These are phyloP conservation scores for Croton laevigatus DNA, from an alignment of 441 rosid species.

Conservation along the genomic window DNA sequence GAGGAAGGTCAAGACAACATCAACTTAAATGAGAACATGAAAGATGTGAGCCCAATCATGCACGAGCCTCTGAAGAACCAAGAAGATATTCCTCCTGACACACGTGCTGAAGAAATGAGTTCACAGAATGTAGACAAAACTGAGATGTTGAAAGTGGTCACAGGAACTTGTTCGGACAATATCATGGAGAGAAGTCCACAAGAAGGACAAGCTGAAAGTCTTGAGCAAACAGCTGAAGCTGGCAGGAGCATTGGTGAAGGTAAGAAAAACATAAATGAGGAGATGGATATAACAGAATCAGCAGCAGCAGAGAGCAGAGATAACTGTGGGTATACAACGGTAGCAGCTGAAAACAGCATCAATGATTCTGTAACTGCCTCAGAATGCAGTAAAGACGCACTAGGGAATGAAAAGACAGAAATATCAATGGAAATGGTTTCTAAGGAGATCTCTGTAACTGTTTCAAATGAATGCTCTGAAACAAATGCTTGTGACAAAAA, in stretches of 20 bases:
- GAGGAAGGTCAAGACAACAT: conserved; percentile 18
- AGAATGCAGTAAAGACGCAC: conserved; percentile 25
- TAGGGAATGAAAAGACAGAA: conserved; percentile 23
- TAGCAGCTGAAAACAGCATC: conserved; percentile 12
- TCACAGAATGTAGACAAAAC: conserved; percentile 23
- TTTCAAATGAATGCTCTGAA: conserved; percentile 15
- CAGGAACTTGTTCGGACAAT: conserved; percentile 20
- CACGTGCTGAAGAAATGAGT: conserved; percentile 19
- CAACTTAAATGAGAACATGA: conserved; percentile 15
- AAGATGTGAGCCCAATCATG: conserved; percentile 14
- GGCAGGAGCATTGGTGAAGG: conserved; percentile 14
- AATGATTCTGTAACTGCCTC: conserved; percentile 8
- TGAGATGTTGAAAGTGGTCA: conserved; percentile 12
- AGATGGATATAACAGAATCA: conserved; percentile 11
- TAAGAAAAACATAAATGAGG: conserved; percentile 5
- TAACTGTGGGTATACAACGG: not conserved
- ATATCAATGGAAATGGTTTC: conserved; percentile 7
- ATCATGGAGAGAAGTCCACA: conserved; percentile 14
- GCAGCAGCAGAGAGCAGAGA: conserved; percentile 16
- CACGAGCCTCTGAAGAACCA: conserved; percentile 9
- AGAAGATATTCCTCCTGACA: conserved; percentile 7
- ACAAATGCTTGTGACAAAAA: conserved; percentile 4
- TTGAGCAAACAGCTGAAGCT: conserved; percentile 17
- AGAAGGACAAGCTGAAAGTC: conserved; percentile 18
- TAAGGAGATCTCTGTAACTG: not conserved